Base-by-base conservation (phyloP, 768 basidiomycete genomes). In the Amanita exitialis region DNA sequence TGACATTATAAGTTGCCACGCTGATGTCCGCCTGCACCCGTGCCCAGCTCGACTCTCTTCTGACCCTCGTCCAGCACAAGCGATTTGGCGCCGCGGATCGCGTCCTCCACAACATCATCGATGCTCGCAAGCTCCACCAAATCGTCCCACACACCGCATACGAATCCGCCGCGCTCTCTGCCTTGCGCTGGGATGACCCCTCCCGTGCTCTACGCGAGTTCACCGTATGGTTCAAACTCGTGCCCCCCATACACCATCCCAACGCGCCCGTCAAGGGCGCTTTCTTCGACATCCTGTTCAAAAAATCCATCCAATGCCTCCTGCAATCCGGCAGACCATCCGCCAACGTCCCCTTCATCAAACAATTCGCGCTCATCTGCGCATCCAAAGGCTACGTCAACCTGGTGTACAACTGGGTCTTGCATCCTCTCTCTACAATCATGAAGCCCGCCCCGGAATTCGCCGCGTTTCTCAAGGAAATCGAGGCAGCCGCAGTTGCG, bases 351-450 rank as follows among this genome's bases (percentile, higher is more conserved):
- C 37, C 49, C 18, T 18, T 56, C 12, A 58, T 59, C 16, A 49
- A 56, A 30, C 44, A 34, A 10, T 62, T 62, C 35, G 61, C 54
- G 18, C 13, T 59, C 9, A 51, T 62, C 27, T 54, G 46, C 37
- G 58, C 60, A 20, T 49, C 45, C 9, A 61, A 59, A 53, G 60
- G 61, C 7, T 62, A 62, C 32, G 35, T 57, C 10, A 44, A 52
- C 23, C 51, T 54, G 44, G 47, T 59, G 25, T 49, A 58, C 15
- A 35, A 53, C 15, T 55, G 58, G 18, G 54, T 55, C 18, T 37
- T 57, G 12, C 51, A 55, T 7, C 37, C 58, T 37, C 23, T 62
- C 15, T 16, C 53, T 35, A 9, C 23, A 15, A 6, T 13, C 6
- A 18, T 10, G 13, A 25, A 25, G 1, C 25, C 47, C 12, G 23